phyloP scores from a whole-genome alignment of 208 protist species.

The Acanthamoeba lenticulata region DNA sequence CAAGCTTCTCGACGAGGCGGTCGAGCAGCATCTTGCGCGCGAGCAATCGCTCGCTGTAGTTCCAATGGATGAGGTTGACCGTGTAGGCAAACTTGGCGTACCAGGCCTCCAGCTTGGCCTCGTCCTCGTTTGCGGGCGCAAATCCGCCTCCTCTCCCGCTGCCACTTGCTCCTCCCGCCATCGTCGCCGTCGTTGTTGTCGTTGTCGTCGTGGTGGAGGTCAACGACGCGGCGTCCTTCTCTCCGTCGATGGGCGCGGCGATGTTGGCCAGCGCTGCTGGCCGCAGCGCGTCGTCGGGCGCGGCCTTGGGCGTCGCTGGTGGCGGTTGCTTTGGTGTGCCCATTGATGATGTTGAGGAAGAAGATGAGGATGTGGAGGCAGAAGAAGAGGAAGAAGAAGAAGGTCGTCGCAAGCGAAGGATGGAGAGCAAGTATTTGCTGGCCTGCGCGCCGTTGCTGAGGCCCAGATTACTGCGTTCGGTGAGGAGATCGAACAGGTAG shows the following conservation, averaged over 20 bases:
- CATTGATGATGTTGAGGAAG: neutral
- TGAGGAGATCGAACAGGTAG: conserved; percentile 12
- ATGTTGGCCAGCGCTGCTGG: neutral
- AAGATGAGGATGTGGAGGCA: neutral
- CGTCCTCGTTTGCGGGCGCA: conserved; percentile 6
- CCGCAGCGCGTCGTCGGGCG: too few species aligned
- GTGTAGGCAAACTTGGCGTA: conserved; percentile 8
- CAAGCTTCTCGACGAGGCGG: conserved; percentile 13
- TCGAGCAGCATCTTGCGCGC: conserved; percentile 8
- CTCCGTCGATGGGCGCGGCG: neutral
- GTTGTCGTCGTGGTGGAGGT: neutral
- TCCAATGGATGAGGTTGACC: conserved; percentile 20
- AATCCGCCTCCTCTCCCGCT: neutral
- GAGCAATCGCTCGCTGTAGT: conserved; percentile 19
- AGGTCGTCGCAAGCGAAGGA: neutral
- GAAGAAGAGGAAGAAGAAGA: neutral
- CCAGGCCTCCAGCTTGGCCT: neutral
- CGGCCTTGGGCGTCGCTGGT: too few species aligned
- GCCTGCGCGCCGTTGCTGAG: neutral
- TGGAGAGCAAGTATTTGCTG: neutral
- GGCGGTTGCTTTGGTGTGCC: too few species aligned
- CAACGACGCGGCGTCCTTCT: neutral
- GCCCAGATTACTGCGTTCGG: neutral
- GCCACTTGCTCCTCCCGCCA: neutral
- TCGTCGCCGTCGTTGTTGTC: neutral